Base-by-base conservation (phyloP, 352 stramenopile species). In the Pythium aphanidermatum region DNA sequence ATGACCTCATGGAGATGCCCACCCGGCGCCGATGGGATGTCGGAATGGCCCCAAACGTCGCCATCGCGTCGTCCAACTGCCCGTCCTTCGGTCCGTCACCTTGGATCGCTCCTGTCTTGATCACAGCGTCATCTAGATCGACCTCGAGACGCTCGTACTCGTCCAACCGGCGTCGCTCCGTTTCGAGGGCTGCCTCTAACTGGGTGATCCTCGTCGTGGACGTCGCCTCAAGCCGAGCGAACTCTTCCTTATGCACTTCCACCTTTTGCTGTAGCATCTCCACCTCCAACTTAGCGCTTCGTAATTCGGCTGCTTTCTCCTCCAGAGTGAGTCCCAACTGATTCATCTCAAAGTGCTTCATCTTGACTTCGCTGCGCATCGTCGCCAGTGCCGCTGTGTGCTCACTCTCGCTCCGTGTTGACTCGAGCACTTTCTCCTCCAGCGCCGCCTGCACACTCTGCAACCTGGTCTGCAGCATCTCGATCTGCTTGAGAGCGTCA, bases 221-320 rank as follows among this genome's bases (percentile, higher is more conserved):
- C 12, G 69, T 80, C 8, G 65, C 67, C 45, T 91, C 78, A n/a
- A 91, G 49, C 20, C 70, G 61, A 8, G 66, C 39, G 46, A 91
- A 91, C 41, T 86, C 79, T 21, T 83, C 71, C 51, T 86, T 78
- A 30, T 80, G 74, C 4, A 73, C 68, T 30, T 81, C 56, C 10
- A 91, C 79, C 55, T 91, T 91, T 46, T 80, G 71, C 6, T 64
- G 59, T 5, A 88, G 70, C 75, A 91, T 86, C 20, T 86, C 79
- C 9, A 79, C 47, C 32, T 88, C 62, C 4, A 77, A 49, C 1
- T 50, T 48, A 0, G 58, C 63, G 38, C 56, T 63, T 5, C 72
- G 60, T 30, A 68, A 31, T 29, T 60, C 65, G 6, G 39, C 37
- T 5, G 47, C 52, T 20, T 78, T 73, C 30, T 91, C 79, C 50